A percentile compares a stretch with the other conserved stretches of the same genome.
Conservation (phyloP, 495 filamentous ascomycete species). For the Penicillium subrubescens region DNA sequence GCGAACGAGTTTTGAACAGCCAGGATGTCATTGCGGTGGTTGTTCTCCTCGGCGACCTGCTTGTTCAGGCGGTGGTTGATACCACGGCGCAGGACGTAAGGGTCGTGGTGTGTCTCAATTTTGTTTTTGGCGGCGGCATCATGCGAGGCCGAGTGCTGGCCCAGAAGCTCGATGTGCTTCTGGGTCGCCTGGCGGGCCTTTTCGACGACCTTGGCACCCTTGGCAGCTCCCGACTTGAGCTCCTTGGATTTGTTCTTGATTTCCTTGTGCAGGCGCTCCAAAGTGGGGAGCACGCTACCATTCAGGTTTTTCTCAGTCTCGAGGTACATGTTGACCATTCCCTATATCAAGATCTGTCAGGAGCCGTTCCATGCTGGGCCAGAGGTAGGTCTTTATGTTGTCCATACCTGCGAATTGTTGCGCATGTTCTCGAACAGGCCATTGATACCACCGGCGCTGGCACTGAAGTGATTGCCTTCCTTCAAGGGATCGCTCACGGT, state of each 20-base stretch:
- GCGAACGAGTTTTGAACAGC: slow-evolving; percentile 86
- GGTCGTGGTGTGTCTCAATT: slow-evolving; percentile 70
- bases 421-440: slow-evolving; percentile 92
- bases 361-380: background rate
- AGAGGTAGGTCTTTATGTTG: background rate
- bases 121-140: slow-evolving; percentile 68
- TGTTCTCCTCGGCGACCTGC: slow-evolving; percentile 94
- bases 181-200: slow-evolving; percentile 85
- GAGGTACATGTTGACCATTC: slow-evolving; percentile 79
- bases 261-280: slow-evolving; percentile 90
- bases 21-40: slow-evolving; percentile 85
- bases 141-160: slow-evolving; percentile 75
- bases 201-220: slow-evolving; percentile 84
- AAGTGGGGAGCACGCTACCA: slow-evolving; percentile 76
- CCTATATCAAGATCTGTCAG: slow-evolving; percentile 40
- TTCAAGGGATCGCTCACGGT: slow-evolving; percentile 82
- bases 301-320: slow-evolving; percentile 90
- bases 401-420: slow-evolving; percentile 76
- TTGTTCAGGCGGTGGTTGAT: slow-evolving; percentile 82
- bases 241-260: slow-evolving; percentile 96
- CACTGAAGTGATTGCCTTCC: slow-evolving; percentile 89
- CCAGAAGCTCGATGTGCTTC: slow-evolving; percentile 93
- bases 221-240: slow-evolving; percentile 78
- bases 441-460: slow-evolving; percentile 79
- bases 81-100: slow-evolving; percentile 82